Evolutionary conservation across 805 yeast genomes (phyloP).

Genomic region (Monosporozyma unispora): DNA sequence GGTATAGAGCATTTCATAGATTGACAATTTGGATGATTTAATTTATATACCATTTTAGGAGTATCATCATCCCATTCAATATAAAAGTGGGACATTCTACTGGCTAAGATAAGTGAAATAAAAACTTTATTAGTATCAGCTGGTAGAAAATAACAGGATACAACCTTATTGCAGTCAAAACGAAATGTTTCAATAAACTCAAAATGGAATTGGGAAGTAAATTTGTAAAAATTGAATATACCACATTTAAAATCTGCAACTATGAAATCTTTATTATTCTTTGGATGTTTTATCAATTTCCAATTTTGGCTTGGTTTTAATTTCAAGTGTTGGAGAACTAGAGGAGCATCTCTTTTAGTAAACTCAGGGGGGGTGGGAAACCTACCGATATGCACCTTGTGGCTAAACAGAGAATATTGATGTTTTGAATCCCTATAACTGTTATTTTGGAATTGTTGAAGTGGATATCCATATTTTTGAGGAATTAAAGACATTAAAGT

Average conservation of each 20-base stretch:
- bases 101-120: slow-evolving; percentile 12
- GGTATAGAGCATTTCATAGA: slow-evolving; percentile 14
- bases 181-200: slow-evolving; percentile 13
- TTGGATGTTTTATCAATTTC: slow-evolving; percentile 12
- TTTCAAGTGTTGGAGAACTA: neutral
- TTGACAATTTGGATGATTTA: slow-evolving; percentile 17
- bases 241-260: slow-evolving; percentile 9
- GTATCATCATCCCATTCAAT: slow-evolving; percentile 21
- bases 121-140: slow-evolving; percentile 15
- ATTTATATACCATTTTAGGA: slow-evolving; percentile 17
- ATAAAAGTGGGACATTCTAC: slow-evolving; percentile 18
- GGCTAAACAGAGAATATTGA: neutral
- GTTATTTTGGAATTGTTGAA: neutral
- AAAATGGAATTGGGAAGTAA: slow-evolving; percentile 1
- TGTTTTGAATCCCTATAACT: neutral
- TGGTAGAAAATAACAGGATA: slow-evolving; percentile 14
- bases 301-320: slow-evolving; percentile 8
- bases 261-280: slow-evolving; percentile 11
- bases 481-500: slow-evolving; percentile 12
- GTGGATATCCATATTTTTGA: slow-evolving; percentile 1
- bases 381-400: neutral
- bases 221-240: slow-evolving; percentile 18
- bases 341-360: neutral
- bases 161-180: slow-evolving; percentile 13
- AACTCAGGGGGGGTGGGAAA: neutral